Conservation (phyloP, 225 moss, liverwort and hornwort genomes). For the Pseudisothecium myosuroides region DNA sequence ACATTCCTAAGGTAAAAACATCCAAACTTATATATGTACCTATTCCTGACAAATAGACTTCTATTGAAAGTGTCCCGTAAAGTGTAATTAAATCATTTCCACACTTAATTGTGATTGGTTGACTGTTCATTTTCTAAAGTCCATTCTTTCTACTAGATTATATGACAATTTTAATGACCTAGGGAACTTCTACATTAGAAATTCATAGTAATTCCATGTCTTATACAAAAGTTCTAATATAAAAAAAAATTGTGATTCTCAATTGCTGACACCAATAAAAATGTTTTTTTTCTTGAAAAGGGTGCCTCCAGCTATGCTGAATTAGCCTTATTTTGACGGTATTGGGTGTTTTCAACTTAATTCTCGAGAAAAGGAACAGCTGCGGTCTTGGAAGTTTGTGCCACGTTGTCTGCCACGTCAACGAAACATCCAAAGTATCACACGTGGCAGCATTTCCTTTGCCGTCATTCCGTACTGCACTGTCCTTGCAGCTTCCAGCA, state of each 20-base stretch:
- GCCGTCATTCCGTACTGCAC: neutral
- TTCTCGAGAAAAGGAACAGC: neutral
- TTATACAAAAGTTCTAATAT: no score
- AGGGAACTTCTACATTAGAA: neutral
- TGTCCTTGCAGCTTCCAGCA: neutral
- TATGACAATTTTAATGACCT: no score
- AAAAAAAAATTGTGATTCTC: no score
- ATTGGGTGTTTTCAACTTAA: neutral
- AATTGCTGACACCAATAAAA: neutral
- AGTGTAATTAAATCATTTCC: no score
- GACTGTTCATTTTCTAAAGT: neutral
- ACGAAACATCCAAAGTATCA: neutral
- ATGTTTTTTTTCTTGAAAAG: neutral
- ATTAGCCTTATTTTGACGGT: neutral
- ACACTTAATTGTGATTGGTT: no score
- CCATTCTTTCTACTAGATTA: rapidly evolving
- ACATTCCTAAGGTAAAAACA: no score
- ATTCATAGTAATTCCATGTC: no score
- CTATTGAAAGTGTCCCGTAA: neutral
- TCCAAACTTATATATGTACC: rapidly evolving
- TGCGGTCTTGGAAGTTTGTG: neutral
- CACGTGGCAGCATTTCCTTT: neutral
- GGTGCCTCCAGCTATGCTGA: neutral
- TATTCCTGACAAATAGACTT: neutral
- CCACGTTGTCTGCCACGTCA: neutral